phyloP scores from a whole-genome alignment of 257 asterid species.

The Salvia miltiorrhiza region DNA sequence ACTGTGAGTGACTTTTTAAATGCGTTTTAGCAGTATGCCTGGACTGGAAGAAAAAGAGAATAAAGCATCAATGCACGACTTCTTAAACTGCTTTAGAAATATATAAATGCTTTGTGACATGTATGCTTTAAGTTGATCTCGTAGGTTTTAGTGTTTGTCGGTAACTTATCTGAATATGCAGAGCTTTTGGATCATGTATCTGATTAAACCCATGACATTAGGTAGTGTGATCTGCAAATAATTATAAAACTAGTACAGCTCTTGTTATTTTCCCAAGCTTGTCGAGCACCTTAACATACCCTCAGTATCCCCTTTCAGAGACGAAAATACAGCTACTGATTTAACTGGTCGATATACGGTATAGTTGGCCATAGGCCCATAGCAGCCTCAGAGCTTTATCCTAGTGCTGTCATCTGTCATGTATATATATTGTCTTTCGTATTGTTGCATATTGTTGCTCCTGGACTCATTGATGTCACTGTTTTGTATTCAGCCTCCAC shows the following conservation, averaged over 20 bases:
- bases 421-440: neutral
- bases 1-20: neutral
- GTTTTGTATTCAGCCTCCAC: constrained; percentile 71
- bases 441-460: neutral
- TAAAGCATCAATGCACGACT: neutral
- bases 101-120: constrained; percentile 14
- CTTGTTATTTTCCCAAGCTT: constrained; percentile 3
- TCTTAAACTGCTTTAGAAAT: neutral
- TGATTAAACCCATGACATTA: constrained; percentile 4
- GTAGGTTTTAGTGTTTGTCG: neutral
- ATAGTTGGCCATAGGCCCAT: neutral
- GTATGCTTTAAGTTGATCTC: constrained; percentile 17
- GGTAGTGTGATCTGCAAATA: constrained; percentile 5
- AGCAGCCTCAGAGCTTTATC: neutral
- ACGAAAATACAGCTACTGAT: neutral
- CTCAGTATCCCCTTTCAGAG: neutral
- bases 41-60: constrained; percentile 10
- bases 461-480: constrained; percentile 9
- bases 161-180: neutral
- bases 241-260: constrained; percentile 1
- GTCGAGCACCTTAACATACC: neutral
- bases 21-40: constrained; percentile 5
- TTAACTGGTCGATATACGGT: neutral
- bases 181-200: constrained; percentile 6
- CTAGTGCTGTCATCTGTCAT: neutral